Evolutionary conservation across 192 early-diverging fungal species (phyloP).

Genomic region (Umbelopsis ramanniana): DNA sequence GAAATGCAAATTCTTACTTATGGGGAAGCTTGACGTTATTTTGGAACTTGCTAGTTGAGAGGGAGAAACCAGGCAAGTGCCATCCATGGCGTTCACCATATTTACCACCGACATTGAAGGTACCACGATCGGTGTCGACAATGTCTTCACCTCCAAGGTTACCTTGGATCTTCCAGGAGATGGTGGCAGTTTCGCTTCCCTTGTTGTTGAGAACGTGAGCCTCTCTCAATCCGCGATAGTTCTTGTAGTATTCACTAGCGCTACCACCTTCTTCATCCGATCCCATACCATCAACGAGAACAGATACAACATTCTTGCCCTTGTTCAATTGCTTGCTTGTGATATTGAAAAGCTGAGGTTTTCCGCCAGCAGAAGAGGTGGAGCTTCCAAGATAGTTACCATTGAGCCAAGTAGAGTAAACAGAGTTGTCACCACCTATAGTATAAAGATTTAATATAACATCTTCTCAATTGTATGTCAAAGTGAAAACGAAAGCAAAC

Average conservation of each 20-base stretch:
- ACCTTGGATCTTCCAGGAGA: slow-evolving; percentile 35
- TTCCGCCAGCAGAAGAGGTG: slow-evolving; percentile 6
- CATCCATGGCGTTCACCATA: slow-evolving; percentile 32
- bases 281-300: slow-evolving; percentile 32
- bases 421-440: slow-evolving; percentile 23
- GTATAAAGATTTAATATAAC: not conserved
- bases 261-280: slow-evolving; percentile 26
- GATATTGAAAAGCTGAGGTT: slow-evolving; percentile 14
- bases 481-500: not conserved
- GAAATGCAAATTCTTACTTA: slow-evolving; percentile 10
- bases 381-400: slow-evolving; percentile 27
- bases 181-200: slow-evolving; percentile 9
- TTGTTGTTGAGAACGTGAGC: slow-evolving; percentile 8
- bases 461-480: not conserved
- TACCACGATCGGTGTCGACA: slow-evolving; percentile 29
- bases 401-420: slow-evolving; percentile 28
- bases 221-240: slow-evolving; percentile 27
- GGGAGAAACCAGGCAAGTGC: slow-evolving; percentile 27
- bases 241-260: slow-evolving; percentile 21
- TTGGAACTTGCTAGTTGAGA: slow-evolving; percentile 19
- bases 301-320: slow-evolving; percentile 25
- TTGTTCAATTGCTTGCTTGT: not conserved
- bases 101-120: slow-evolving; percentile 27
- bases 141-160: slow-evolving; percentile 34
- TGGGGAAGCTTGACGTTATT: slow-evolving; percentile 23